These are phyloP conservation scores for Aspergillus ustus DNA, from an alignment of 2,329 filamentous ascomycete genomes.

Conservation along the genomic window DNA sequence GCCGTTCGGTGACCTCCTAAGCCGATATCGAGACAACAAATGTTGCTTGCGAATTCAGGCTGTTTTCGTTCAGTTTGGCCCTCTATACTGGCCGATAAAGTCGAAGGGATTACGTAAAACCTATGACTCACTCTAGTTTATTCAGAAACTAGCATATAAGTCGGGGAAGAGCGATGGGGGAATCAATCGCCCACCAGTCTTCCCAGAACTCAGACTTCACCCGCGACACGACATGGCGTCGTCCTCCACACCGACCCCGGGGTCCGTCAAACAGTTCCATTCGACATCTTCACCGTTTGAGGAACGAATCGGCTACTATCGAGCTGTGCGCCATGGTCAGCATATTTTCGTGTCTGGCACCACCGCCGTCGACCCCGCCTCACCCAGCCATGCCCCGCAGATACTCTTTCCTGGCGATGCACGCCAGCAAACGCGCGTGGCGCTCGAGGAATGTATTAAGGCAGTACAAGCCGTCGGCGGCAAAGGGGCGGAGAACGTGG, in stretches of 20 bases:
- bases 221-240: not conserved
- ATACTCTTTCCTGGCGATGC: slow-evolving; percentile 39
- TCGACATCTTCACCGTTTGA: slow-evolving; percentile 44
- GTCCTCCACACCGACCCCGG: not conserved
- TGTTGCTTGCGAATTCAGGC: not conserved
- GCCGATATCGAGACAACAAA: not conserved
- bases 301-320: slow-evolving; percentile 43
- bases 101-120: not conserved
- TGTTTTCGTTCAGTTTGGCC: not conserved
- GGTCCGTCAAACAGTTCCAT: slow-evolving; percentile 31
- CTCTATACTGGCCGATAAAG: not conserved
- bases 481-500: slow-evolving; percentile 36
- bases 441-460: slow-evolving; percentile 31
- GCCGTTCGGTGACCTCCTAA: slow-evolving; percentile 31
- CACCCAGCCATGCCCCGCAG: slow-evolving; percentile 27
- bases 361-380: slow-evolving; percentile 41
- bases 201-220: not conserved
- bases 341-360: slow-evolving; percentile 46
- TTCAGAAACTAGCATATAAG: not conserved
- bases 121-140: slow-evolving; percentile 15
- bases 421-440: slow-evolving; percentile 35
- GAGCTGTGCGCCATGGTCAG: slow-evolving; percentile 41
- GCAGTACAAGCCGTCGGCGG: slow-evolving; percentile 41
- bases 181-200: not conserved
- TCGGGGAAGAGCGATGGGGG: not conserved